Percentiles rank a stretch among this genome's conserved stretches.
Conservation (phyloP, 2,329 filamentous ascomycete species). For the Xylariaceae sp. region DNA sequence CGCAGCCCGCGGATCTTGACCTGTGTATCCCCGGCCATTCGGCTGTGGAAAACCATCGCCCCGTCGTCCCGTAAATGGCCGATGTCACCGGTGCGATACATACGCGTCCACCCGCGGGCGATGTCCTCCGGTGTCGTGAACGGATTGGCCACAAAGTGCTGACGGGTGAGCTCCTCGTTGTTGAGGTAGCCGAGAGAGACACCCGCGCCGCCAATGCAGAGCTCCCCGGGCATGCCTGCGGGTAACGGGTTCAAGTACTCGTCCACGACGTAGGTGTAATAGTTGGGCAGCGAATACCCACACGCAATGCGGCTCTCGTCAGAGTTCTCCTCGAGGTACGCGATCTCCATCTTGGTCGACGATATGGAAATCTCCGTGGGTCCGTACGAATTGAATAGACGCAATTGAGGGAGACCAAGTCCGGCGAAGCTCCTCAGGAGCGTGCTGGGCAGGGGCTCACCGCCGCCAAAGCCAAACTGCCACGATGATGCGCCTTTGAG, state of each 20-base stretch:
- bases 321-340: slow-evolving; percentile 19
- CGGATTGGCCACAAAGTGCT: slow-evolving; percentile 1
- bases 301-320: slow-evolving; percentile 19
- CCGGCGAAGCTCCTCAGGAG: slow-evolving; percentile 6
- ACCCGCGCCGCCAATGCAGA: slow-evolving; percentile 7
- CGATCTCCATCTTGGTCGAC: slow-evolving; percentile 26
- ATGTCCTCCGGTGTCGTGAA: background rate
- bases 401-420: slow-evolving; percentile 5
- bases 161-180: slow-evolving; percentile 6
- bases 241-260: slow-evolving; percentile 3
- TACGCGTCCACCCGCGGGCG: slow-evolving; percentile 4
- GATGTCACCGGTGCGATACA: slow-evolving; percentile 31
- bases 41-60: slow-evolving; percentile 29
- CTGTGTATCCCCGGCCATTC: slow-evolving; percentile 29
- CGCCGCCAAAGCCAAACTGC: slow-evolving; percentile 5
- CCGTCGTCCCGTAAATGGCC: slow-evolving; percentile 28
- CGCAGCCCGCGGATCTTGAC: slow-evolving; percentile 24
- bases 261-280: slow-evolving; percentile 7
- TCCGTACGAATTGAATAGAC: slow-evolving; percentile 21
- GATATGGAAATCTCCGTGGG: slow-evolving; percentile 27
- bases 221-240: slow-evolving; percentile 5
- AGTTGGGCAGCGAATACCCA: slow-evolving; percentile 5
- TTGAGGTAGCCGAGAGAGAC: slow-evolving; percentile 6
- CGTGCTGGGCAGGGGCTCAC: slow-evolving; percentile 10
- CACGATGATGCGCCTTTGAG: background rate